Conservation (phyloP, 2,329 filamentous ascomycete genomes). For the Septoria petroselini region DNA sequence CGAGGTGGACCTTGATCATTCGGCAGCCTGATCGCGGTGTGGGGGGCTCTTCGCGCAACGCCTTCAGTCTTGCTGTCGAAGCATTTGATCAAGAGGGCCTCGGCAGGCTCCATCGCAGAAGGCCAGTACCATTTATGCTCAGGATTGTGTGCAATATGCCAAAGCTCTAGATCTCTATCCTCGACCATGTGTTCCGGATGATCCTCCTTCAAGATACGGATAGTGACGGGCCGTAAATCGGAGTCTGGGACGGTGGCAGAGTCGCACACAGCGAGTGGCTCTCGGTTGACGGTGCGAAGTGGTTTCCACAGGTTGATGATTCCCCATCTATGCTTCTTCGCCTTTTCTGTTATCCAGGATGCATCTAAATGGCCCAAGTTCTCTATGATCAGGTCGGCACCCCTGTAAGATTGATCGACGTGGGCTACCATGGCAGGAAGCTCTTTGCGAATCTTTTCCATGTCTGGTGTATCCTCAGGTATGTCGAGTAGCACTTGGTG, state of each 20-base stretch:
- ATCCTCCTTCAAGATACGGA: background rate
- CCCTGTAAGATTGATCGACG: constrained; percentile 12
- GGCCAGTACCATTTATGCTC: constrained; percentile 22
- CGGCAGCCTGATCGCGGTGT: constrained; percentile 14
- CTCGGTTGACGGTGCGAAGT: constrained; percentile 16
- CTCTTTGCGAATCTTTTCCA: background rate
- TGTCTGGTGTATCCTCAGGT: constrained; percentile 7
- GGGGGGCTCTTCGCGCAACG: constrained; percentile 16
- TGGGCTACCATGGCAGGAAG: constrained; percentile 8
- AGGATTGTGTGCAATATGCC: constrained; percentile 10
- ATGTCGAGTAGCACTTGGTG: background rate
- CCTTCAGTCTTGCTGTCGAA: constrained; percentile 21
- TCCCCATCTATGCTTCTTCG: constrained; percentile 10
- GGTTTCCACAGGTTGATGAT: constrained; percentile 27
- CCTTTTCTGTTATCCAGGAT: background rate
- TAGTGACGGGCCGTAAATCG: constrained; percentile 6
- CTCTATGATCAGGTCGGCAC: constrained; percentile 5
- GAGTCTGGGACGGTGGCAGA: constrained; percentile 11
- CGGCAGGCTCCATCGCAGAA: constrained; percentile 19
- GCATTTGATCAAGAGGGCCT: constrained; percentile 22
- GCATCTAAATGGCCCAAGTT: background rate
- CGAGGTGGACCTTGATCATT: constrained; percentile 16
- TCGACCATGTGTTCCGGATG: background rate
- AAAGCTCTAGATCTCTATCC: constrained; percentile 7
- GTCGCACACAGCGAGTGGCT: constrained; percentile 21